A percentile compares a stretch with the other conserved stretches of the same genome.
phyloP scores from a whole-genome alignment of 2,329 filamentous ascomycete genomes.

The Ophidiomyces ophidiicola region DNA sequence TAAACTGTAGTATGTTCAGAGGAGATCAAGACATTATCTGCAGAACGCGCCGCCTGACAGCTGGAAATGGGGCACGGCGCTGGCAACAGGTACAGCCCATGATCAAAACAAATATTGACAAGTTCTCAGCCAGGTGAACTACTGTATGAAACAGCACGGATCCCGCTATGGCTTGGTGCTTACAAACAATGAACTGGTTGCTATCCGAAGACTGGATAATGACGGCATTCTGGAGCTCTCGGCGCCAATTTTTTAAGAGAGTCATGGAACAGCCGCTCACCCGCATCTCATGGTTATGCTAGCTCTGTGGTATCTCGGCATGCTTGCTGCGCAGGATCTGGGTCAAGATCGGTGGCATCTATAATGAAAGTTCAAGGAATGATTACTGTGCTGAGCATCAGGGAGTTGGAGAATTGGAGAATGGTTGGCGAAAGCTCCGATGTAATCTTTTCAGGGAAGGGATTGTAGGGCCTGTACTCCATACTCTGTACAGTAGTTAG shows the following conservation, averaged over 20 bases:
- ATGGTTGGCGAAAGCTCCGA: too few relatives aligned
- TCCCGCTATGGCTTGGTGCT: constrained; percentile 10
- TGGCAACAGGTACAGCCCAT: not conserved
- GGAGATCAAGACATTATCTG: too few relatives aligned
- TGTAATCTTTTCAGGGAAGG: too few relatives aligned
- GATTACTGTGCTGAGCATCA: too few relatives aligned
- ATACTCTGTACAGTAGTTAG: too few relatives aligned
- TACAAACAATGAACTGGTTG: constrained; percentile 16
- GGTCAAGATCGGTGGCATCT: too few relatives aligned
- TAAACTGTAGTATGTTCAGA: too few relatives aligned
- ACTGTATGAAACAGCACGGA: constrained; percentile 10
- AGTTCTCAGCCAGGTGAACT: constrained; percentile 11
- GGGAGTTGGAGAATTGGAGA: too few relatives aligned
- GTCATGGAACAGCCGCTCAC: constrained; percentile 7
- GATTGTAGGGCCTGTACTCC: too few relatives aligned
- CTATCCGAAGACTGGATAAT: constrained; percentile 13
- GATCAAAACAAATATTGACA: constrained; percentile 5
- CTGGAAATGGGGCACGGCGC: constrained; percentile 9
- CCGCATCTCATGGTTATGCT: constrained; percentile 15
- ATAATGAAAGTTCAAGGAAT: too few relatives aligned
- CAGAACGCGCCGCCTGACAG: not conserved
- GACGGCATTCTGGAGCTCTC: constrained; percentile 16
- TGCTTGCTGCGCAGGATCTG: constrained; percentile 15
- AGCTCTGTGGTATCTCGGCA: constrained; percentile 19
- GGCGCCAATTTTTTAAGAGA: constrained; percentile 3